Evolutionary conservation across 1,284 basidiomycete species (phyloP).

Genomic region (Neolentinus lepideus): DNA sequence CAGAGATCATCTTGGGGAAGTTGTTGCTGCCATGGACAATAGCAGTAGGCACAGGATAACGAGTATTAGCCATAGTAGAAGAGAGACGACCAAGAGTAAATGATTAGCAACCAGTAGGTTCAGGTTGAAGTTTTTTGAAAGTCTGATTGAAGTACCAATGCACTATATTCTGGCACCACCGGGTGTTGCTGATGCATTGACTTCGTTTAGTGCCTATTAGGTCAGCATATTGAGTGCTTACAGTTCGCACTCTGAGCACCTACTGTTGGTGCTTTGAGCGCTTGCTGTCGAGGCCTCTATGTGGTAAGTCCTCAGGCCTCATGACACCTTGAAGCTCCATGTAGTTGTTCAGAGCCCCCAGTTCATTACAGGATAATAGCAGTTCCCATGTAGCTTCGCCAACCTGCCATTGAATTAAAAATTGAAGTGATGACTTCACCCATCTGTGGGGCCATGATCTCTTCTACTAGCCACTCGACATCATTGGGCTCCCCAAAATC

Average conservation of each 20-base stretch:
- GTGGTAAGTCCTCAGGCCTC: neutral
- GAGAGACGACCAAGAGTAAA: neutral
- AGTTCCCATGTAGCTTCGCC: slow-evolving; percentile 13
- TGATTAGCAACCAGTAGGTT: neutral
- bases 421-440: slow-evolving; percentile 8
- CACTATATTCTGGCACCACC: neutral
- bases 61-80: neutral
- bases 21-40: neutral
- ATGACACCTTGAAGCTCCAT: slow-evolving; percentile 12
- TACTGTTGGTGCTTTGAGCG: neutral
- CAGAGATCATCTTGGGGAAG: neutral
- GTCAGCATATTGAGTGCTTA: too few species aligned
- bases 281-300: neutral
- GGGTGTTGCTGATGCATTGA: neutral
- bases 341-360: slow-evolving; percentile 19
- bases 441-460: slow-evolving; percentile 15
- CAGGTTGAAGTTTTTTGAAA: neutral
- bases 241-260: neutral
- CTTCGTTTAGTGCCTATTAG: too few species aligned
- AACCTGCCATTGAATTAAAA: slow-evolving; percentile 13
- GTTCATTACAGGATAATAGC: slow-evolving; percentile 10
- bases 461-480: slow-evolving; percentile 15
- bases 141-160: neutral
- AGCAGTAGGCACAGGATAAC: neutral
- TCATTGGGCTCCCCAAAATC: slow-evolving; percentile 18